Percentiles rank a stretch among this genome's conserved stretches.
These are phyloP conservation scores for Porogramme epimiltina DNA, from an alignment of 1,284 basidiomycete genomes.

Conservation along the genomic window DNA sequence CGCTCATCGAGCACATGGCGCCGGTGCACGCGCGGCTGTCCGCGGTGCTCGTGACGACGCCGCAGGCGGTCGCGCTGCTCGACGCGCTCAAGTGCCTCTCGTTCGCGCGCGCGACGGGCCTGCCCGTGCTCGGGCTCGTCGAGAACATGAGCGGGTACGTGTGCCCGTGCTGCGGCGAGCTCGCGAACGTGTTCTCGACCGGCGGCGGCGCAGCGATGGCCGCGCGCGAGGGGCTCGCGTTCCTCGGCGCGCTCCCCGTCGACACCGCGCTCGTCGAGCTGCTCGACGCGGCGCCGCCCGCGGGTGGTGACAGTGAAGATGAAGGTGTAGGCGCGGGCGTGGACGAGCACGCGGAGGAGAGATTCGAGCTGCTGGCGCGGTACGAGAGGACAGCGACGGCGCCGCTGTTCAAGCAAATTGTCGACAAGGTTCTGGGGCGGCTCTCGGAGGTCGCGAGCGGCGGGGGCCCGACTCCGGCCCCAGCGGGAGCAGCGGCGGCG, in stretches of 20 bases:
- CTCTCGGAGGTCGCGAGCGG: no score
- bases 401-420: slow-evolving; percentile 58
- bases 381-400: slow-evolving; percentile 68
- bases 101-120: slow-evolving; percentile 84
- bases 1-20: slow-evolving; percentile 90
- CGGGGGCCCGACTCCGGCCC: no score
- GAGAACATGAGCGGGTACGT: slow-evolving; percentile 99
- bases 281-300: slow-evolving; percentile 67
- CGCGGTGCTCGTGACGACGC: slow-evolving; percentile 93
- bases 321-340: slow-evolving; percentile 26
- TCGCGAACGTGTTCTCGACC: slow-evolving; percentile 94
- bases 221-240: slow-evolving; percentile 68
- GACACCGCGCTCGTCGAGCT: slow-evolving; percentile 91
- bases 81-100: slow-evolving; percentile 97
- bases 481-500: background rate
- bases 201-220: slow-evolving; percentile 93
- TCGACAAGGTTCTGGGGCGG: slow-evolving; percentile 39
- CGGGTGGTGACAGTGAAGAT: slow-evolving; percentile 14
- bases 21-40: slow-evolving; percentile 81
- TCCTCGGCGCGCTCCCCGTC: slow-evolving; percentile 91
- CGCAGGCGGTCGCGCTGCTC: slow-evolving; percentile 94
- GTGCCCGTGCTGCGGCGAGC: slow-evolving; percentile 93
- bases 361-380: slow-evolving; percentile 50
- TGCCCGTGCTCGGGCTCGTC: slow-evolving; percentile 92
- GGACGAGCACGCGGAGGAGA: slow-evolving; percentile 23